Percentiles rank a stretch among this genome's conserved stretches.
Conservation (phyloP, 1,284 basidiomycete genomes). For the Malassezia psittaci region DNA sequence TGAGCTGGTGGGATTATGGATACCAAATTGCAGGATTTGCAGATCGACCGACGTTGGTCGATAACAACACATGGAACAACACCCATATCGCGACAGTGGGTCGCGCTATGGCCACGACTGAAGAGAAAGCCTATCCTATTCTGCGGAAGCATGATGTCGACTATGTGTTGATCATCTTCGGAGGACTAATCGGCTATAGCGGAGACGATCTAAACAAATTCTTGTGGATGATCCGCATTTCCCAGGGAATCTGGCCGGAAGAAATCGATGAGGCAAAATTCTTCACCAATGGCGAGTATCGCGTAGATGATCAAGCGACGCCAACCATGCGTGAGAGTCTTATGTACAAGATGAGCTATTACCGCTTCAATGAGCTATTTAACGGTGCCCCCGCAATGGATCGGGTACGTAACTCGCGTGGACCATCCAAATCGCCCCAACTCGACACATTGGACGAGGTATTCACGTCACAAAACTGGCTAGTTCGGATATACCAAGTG, state of each 20-base stretch:
- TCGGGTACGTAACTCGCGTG: constrained; percentile 28
- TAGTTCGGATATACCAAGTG: constrained; percentile 76
- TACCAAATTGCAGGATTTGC: constrained; percentile 99
- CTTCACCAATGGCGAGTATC: constrained; percentile 89
- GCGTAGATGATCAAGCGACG: constrained; percentile 75
- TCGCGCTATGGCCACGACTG: constrained; percentile 76
- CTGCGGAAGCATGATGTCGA: constrained; percentile 94
- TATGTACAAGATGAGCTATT: constrained; percentile 56
- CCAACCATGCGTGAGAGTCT: constrained; percentile 86
- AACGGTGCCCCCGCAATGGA: constrained; percentile 49
- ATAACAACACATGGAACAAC: constrained; percentile 99
- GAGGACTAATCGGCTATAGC: constrained; percentile 88
- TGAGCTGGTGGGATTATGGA: constrained; percentile 99
- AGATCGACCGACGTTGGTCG: constrained; percentile 88
- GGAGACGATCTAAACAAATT: constrained; percentile 99
- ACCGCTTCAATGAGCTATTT: constrained; percentile 45
- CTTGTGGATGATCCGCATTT: constrained; percentile 73
- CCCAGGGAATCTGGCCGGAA: constrained; percentile 96
- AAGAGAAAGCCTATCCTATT: constrained; percentile 94
- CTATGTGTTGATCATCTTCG: constrained; percentile 95
- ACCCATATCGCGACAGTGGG: constrained; percentile 51
- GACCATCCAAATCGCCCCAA: constrained; percentile 26
- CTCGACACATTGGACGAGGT: constrained; percentile 45
- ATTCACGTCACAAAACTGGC: constrained; percentile 47
- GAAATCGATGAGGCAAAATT: constrained; percentile 90